phyloP scores from a whole-genome alignment of 371 early-diverging fungal genomes.

The Apophysomyces trapeziformis region DNA sequence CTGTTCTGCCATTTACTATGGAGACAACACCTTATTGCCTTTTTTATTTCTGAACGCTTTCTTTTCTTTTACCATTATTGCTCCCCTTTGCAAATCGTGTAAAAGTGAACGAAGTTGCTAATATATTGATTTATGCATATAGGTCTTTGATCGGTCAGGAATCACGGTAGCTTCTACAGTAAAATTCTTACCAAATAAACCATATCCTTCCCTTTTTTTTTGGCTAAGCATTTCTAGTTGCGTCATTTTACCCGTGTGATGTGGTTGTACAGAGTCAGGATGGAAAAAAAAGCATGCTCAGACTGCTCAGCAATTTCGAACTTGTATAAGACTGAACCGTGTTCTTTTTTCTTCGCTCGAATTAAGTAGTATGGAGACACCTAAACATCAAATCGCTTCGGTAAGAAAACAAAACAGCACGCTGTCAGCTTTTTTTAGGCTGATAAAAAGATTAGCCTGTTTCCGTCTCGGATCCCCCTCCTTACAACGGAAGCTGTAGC shows the following conservation, averaged over 20 bases:
- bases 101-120: neutral
- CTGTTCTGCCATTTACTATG: constrained; percentile 12
- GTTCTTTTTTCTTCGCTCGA: neutral
- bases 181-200: neutral
- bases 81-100: neutral
- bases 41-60: constrained; percentile 1
- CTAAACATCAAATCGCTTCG: neutral
- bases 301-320: neutral
- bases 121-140: neutral
- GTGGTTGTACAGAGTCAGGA: neutral
- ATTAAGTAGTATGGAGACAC: neutral
- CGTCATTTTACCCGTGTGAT: neutral
- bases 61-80: neutral
- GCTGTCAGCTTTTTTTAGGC: neutral
- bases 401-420: neutral
- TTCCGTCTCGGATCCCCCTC: constrained; percentile 1
- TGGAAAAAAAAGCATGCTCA: too few relatives aligned
- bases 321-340: neutral
- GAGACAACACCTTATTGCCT: constrained; percentile 8
- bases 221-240: neutral
- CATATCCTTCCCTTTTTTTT: neutral
- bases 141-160: neutral
- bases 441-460: neutral
- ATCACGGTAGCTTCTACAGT: neutral
- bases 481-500: constrained; percentile 1